Base-by-base conservation (phyloP, 257 asterid species). In the Cruciata laevipes region DNA sequence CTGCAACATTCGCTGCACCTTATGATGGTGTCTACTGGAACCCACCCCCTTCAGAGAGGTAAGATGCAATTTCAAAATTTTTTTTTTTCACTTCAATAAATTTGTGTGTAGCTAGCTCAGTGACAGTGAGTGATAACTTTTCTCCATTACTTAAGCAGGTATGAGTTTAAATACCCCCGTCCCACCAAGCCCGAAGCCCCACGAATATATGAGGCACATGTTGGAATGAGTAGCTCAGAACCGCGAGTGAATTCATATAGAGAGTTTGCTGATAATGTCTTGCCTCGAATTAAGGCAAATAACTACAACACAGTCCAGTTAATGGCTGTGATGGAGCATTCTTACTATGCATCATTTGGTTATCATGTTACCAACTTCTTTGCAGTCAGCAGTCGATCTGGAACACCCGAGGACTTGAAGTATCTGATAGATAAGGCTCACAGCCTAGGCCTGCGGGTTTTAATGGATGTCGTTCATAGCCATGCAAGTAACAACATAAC, bases 271-370 rank as follows among this genome's bases (percentile, higher is more conserved):
- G 97, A 93, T 80, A 81, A 84, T 60, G 78, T 88, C 66, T 74
- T 93, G 80, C 99, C 97, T 74, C 99, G 92, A 58, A 84, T 93
- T 72, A 77, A 72, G 73, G 95, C 85, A 73, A 90, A 90, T 78
- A 84, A 84, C 70, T 93, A 93, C 74, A 93, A 93, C 69, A 88
- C 97, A 49, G 83, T 93, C 77, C 99, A 93, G 86, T 81, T 93
- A 79, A 93, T 93, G 99, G 99, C 97, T 74, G 80, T 93, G 44
- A 89, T 89, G 96, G 99, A 93, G 81, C 99, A 93, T 82, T 90
- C 99, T 58, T 93, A 93, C 80, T 93, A 93, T 60, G 99, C 78
- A 47, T 90, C 97, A 69, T 90, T 93, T 71, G 99, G 99, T 53
- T 93, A 93, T 74, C 99, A 93, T 60, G 90, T 93, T 53, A 90